phyloP scores from a whole-genome alignment of 257 asterid species.

The Nicotiana tomentosiformis region DNA sequence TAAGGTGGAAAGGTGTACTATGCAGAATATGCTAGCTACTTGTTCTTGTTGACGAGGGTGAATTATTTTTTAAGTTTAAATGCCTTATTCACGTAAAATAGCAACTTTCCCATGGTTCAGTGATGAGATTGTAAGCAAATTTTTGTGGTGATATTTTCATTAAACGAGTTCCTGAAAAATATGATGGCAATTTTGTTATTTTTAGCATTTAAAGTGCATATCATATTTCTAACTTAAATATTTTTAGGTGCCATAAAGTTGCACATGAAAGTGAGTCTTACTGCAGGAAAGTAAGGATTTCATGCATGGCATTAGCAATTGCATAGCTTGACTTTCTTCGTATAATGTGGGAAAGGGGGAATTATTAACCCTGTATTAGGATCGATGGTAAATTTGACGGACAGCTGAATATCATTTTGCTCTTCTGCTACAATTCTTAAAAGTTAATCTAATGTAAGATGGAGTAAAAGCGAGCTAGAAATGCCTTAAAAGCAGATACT shows the following conservation, averaged over 20 bases:
- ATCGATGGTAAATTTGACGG: neutral
- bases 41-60: neutral
- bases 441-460: neutral
- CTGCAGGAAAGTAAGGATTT: neutral
- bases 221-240: neutral
- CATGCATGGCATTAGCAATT: neutral
- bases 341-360: neutral
- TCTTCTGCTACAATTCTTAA: neutral
- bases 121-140: neutral
- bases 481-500: neutral
- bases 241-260: neutral
- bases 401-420: neutral
- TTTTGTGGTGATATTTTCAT: neutral
- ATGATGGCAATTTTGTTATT: neutral
- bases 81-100: neutral
- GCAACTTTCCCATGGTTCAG: neutral
- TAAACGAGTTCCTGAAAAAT: neutral
- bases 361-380: neutral
- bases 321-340: neutral
- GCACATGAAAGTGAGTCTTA: neutral
- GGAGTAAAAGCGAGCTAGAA: neutral
- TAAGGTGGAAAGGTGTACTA: neutral
- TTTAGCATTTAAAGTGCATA: neutral
- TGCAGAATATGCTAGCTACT: neutral
- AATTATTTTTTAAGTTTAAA: neutral